phyloP scores from a whole-genome alignment of 2,329 filamentous ascomycete species.

The Corinectria fuckeliana region DNA sequence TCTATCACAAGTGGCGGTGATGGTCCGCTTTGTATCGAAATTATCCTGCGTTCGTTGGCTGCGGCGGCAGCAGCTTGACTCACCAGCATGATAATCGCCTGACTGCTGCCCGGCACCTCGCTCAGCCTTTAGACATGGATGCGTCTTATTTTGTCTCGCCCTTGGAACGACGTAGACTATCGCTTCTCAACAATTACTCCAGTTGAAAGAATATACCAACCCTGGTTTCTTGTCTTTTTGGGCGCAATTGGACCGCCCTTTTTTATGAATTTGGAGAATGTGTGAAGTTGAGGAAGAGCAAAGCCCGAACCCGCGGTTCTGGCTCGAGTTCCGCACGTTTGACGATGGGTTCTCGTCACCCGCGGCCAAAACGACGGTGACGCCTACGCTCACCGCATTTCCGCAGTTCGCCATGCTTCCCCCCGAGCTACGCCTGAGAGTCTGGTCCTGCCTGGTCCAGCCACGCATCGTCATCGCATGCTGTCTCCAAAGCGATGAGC shows the following conservation, averaged over 20 bases:
- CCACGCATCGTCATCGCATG: conserved; percentile 54
- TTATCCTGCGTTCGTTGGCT: background rate
- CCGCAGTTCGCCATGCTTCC: conserved; percentile 50
- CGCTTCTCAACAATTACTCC: background rate
- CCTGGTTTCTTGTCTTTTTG: background rate
- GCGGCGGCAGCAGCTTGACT: conserved; percentile 13
- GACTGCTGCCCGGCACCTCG: conserved; percentile 10
- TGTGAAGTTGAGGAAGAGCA: conserved; percentile 35
- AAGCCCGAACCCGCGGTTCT: conserved; percentile 44
- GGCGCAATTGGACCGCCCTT: conserved; percentile 11
- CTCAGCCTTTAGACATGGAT: conserved; percentile 19
- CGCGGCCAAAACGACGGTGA: background rate
- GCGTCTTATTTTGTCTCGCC: conserved; percentile 21
- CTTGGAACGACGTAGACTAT: conserved; percentile 10
- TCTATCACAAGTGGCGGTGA: background rate
- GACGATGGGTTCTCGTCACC: conserved; percentile 46
- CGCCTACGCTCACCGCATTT: conserved; percentile 36
- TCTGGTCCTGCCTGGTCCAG: conserved; percentile 54
- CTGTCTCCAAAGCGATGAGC: conserved; percentile 47
- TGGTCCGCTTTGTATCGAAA: background rate
- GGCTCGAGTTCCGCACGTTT: conserved; percentile 55
- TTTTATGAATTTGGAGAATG: conserved; percentile 21
- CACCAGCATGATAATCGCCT: conserved; percentile 29
- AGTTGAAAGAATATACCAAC: background rate
- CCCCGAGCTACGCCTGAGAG: conserved; percentile 54